Base-by-base conservation (phyloP, 768 basidiomycete genomes). In the Lactarius hatsudake region DNA sequence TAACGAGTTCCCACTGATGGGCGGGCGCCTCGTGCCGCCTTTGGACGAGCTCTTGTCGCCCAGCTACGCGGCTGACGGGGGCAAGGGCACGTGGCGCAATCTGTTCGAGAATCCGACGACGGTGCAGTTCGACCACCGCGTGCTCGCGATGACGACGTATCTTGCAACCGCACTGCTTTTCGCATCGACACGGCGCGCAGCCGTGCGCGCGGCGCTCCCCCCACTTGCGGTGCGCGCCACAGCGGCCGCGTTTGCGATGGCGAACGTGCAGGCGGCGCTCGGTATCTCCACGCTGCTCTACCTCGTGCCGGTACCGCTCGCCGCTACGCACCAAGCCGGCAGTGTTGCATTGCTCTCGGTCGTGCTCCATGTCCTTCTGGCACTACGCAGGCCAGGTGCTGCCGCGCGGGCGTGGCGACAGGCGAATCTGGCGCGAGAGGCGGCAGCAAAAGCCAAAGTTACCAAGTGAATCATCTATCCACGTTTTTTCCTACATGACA, bases 31-130 rank as follows among this genome's bases (percentile, higher is more conserved):
- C 38, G 38, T 15, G 38, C 38, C 38, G 1, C 38, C 38, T 1
- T 15, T 40, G 38, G 38, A 40, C 38, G 38, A 40, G 76, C 83
- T 99, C 30, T 86, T 96, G 74, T 87, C 91, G 32, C 74, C 83
- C 1, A 79, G 81, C 8, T 98, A 97, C 75, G 86, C 94, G 8
- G 86, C 20, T 15, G 26, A 32, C 17, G 84, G 76, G 36, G 72
- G 79, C 0, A 89, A 92, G 75, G 80, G 84, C 69, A 86, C 85
- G n/a, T 96, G 94, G 94, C 82, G 97, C 67, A 98, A 98, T 76
- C 80, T 98, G 60, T 87, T 97, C 69, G 97, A 99, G 79, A 99
- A 99, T 74, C 97, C 97, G 9, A 95, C 92, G 10, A 97, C 96
- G 0, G 96, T 96, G 9, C 97, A 99, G 75, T 98, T 98, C 73